These are phyloP conservation scores for Metschnikowia gruessii DNA, from an alignment of 805 yeast species.

Conservation along the genomic window DNA sequence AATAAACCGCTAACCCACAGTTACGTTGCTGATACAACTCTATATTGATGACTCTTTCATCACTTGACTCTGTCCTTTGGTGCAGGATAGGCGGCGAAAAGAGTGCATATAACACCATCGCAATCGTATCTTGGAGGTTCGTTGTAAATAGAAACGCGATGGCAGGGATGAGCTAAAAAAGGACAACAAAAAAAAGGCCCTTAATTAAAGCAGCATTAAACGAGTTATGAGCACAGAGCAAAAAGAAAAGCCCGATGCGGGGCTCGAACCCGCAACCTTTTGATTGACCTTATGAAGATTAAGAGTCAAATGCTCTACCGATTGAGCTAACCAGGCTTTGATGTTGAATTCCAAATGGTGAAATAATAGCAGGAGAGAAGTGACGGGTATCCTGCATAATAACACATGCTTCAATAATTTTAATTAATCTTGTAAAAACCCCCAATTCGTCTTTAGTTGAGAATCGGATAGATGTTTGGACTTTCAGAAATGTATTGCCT, in stretches of 20 bases:
- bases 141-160: background rate
- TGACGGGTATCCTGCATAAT: no score
- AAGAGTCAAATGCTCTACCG: conserved; percentile 27
- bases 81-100: background rate
- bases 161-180: background rate
- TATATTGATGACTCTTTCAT: background rate
- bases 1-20: background rate
- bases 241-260: conserved; percentile 24
- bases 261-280: conserved; percentile 28
- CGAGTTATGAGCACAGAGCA: background rate
- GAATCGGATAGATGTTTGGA: no score
- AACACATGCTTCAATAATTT: no score
- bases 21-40: background rate
- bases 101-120: background rate
- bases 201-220: no score
- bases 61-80: background rate
- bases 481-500: no score
- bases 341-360: background rate
- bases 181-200: no score
- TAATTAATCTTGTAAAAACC: no score
- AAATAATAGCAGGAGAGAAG: background rate
- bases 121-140: background rate
- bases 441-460: no score
- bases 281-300: conserved; percentile 22
- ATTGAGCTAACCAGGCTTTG: conserved; percentile 24